A percentile compares a stretch with the other conserved stretches of the same genome.
phyloP scores from a whole-genome alignment of 257 asterid genomes.

The Solanum etuberosum region DNA sequence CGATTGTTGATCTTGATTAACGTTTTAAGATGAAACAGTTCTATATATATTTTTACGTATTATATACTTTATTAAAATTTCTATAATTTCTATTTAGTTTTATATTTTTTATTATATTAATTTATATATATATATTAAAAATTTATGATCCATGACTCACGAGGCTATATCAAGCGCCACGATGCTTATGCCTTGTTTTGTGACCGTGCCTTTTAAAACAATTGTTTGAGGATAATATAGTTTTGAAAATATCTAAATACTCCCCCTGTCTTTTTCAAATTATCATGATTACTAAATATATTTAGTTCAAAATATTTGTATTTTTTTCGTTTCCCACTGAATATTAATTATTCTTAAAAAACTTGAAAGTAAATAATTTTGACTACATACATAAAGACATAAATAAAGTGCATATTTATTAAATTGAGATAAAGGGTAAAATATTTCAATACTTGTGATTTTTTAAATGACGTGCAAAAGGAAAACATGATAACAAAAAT shows the following conservation, averaged over 20 bases:
- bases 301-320: too few species aligned
- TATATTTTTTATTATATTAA: too few species aligned
- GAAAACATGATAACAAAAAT: too few species aligned
- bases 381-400: background rate
- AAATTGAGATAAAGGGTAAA: background rate
- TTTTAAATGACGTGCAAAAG: background rate
- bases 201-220: background rate
- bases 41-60: too few species aligned
- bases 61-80: too few species aligned
- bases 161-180: background rate
- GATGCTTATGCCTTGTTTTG: background rate
- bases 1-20: background rate
- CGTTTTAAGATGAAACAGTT: too few species aligned
- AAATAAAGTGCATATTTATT: background rate
- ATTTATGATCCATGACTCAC: background rate
- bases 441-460: background rate
- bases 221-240: background rate
- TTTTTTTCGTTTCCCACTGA: too few species aligned
- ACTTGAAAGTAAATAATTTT: background rate
- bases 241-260: too few species aligned
- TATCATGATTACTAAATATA: background rate
- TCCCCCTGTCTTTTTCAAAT: too few species aligned
- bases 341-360: background rate
- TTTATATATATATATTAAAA: too few species aligned
- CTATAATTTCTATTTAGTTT: too few species aligned